phyloP scores from a whole-genome alignment of 1,139 yeast species.

The Blastobotrys capitulatus region DNA sequence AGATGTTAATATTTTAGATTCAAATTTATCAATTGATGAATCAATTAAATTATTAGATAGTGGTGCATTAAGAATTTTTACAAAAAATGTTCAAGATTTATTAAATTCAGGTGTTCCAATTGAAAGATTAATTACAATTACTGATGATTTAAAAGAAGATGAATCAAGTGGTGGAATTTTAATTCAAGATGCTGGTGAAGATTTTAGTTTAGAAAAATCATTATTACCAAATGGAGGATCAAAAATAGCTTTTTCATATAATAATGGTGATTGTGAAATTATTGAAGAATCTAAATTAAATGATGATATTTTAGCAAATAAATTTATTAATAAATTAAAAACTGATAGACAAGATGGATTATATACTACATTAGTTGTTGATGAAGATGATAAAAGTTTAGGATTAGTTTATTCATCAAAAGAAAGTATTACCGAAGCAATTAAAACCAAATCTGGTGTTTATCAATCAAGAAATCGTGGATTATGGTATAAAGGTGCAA shows the following conservation, averaged over 20 bases:
- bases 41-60: slow-evolving; percentile 14
- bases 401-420: slow-evolving; percentile 89
- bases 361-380: slow-evolving; percentile 78
- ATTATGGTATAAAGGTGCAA: slow-evolving; percentile 93
- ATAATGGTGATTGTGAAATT: slow-evolving; percentile 40
- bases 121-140: slow-evolving; percentile 9
- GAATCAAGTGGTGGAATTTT: slow-evolving; percentile 7
- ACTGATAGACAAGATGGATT: slow-evolving; percentile 88
- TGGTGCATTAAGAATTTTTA: slow-evolving; percentile 12
- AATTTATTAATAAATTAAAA: slow-evolving; percentile 45
- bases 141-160: slow-evolving; percentile 1
- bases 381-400: slow-evolving; percentile 57
- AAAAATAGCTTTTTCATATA: slow-evolving; percentile 32
- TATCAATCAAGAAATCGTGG: slow-evolving; percentile 89
- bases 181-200: neutral
- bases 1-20: slow-evolving; percentile 9
- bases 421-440: slow-evolving; percentile 76
- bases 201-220: slow-evolving; percentile 11
- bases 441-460: slow-evolving; percentile 79
- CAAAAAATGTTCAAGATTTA: slow-evolving; percentile 4
- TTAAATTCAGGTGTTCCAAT: slow-evolving; percentile 13
- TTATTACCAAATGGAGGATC: slow-evolving; percentile 39
- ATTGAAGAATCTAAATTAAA: slow-evolving; percentile 42
- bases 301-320: slow-evolving; percentile 32
- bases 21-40: slow-evolving; percentile 9